phyloP scores from a whole-genome alignment of 306 rosid species.

The Gastrolobium villosum region DNA sequence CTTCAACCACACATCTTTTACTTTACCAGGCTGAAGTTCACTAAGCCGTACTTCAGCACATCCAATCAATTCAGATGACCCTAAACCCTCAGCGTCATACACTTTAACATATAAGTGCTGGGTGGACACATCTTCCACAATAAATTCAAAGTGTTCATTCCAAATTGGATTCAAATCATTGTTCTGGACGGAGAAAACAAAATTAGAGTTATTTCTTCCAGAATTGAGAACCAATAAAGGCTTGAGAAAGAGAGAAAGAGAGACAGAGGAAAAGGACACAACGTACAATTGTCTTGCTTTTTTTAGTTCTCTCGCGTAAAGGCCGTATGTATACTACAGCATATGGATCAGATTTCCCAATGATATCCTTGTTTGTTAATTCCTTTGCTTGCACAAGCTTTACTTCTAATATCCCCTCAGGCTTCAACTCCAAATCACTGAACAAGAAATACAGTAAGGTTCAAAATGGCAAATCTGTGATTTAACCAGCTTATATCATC shows the following conservation, averaged over 20 bases:
- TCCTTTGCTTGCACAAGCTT: constrained; percentile 98
- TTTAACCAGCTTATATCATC: constrained; percentile 46
- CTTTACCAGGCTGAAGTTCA: constrained; percentile 94
- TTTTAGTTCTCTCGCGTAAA: constrained; percentile 80
- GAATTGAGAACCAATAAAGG: constrained; percentile 36
- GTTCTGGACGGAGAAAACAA: constrained; percentile 62
- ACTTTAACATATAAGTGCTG: constrained; percentile 83
- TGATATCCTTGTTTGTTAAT: constrained; percentile 88
- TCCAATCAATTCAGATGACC: constrained; percentile 82
- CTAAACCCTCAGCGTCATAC: constrained; percentile 84
- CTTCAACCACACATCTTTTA: constrained; percentile 96
- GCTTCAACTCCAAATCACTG: constrained; percentile 96
- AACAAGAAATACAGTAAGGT: constrained; percentile 47
- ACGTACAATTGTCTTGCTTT: constrained; percentile 91
- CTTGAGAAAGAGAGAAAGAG: constrained; percentile 4
- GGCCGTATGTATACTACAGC: constrained; percentile 85
- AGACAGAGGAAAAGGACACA: constrained; percentile 26
- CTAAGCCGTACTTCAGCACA: constrained; percentile 68
- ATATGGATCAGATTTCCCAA: constrained; percentile 97
- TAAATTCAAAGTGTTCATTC: constrained; percentile 95
- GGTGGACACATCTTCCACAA: constrained; percentile 91
- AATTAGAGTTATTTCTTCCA: constrained; percentile 41
- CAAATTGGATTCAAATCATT: constrained; percentile 96
- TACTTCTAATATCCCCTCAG: constrained; percentile 91
- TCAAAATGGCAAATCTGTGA: constrained; percentile 27